These are phyloP conservation scores for Starmerella sp. DNA, from an alignment of 805 yeast genomes.

Conservation along the genomic window DNA sequence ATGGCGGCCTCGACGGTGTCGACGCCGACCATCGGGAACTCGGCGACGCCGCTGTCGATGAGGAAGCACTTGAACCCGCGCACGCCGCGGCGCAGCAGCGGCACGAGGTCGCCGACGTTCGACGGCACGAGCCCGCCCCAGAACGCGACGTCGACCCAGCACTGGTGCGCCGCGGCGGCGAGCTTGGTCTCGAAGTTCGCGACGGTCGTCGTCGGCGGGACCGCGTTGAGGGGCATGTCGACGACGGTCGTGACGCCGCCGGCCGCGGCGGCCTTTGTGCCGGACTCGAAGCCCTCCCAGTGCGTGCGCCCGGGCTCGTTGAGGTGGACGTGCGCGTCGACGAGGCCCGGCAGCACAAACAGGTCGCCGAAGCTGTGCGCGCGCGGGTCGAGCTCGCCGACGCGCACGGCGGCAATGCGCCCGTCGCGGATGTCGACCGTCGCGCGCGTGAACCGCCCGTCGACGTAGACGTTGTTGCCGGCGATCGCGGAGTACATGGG, in stretches of 20 bases:
- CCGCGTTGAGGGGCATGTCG: slow-evolving; percentile 93
- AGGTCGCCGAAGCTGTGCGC: slow-evolving; percentile 48
- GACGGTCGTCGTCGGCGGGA: slow-evolving; percentile 88
- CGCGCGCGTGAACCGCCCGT: slow-evolving; percentile 24
- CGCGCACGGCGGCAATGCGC: slow-evolving; percentile 39
- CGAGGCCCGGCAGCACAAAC: slow-evolving; percentile 80
- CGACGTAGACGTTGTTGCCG: slow-evolving; percentile 22
- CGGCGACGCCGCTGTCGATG: slow-evolving; percentile 89
- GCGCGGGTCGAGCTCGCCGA: slow-evolving; percentile 12
- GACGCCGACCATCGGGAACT: slow-evolving; percentile 71
- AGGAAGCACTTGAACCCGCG: slow-evolving; percentile 89
- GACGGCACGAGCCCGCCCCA: slow-evolving; percentile 93
- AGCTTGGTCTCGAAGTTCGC: slow-evolving; percentile 64
- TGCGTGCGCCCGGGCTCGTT: slow-evolving; percentile 96
- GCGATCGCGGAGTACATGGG: slow-evolving; percentile 2
- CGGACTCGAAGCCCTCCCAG: slow-evolving; percentile 96
- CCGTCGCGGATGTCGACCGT: slow-evolving; percentile 35
- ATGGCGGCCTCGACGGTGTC: slow-evolving; percentile 57
- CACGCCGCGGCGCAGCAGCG: slow-evolving; percentile 74
- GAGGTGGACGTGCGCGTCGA: slow-evolving; percentile 86
- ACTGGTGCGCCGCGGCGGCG: slow-evolving; percentile 64
- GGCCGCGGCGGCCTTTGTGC: slow-evolving; percentile 86
- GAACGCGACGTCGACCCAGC: slow-evolving; percentile 90
- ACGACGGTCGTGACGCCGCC: slow-evolving; percentile 95
- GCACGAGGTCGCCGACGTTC: slow-evolving; percentile 57